Percentiles rank a stretch among this genome's conserved stretches.
Conservation (phyloP, 148 eudicot genomes). For the Gaultheria prostrata region DNA sequence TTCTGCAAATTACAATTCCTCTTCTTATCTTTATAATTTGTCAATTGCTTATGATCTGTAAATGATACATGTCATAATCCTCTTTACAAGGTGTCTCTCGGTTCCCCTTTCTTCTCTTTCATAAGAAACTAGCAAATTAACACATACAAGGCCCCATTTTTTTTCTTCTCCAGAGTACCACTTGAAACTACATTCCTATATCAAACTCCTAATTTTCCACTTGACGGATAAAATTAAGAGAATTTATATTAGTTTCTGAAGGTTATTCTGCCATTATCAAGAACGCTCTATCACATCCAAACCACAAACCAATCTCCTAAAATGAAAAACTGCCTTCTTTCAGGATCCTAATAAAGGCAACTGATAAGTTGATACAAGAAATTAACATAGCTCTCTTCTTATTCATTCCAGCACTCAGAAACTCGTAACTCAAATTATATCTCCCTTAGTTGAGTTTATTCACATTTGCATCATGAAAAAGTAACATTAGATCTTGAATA, state of each 20-base stretch:
- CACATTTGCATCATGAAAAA: background rate
- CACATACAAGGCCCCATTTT: background rate
- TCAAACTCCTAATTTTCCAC: background rate
- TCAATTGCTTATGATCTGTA: background rate
- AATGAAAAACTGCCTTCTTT: slow-evolving; percentile 1
- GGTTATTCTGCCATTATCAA: background rate
- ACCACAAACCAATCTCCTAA: background rate
- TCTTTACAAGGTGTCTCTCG: background rate
- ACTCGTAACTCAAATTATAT: background rate
- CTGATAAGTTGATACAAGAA: background rate
- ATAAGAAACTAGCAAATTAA: background rate
- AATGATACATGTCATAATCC: background rate
- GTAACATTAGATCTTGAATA: background rate
- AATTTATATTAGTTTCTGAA: too few relatives aligned
- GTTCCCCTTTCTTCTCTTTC: background rate
- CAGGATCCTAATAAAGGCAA: background rate
- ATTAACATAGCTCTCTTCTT: background rate
- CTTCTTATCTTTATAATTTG: background rate
- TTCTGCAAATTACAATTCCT: background rate
- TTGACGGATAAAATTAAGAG: background rate
- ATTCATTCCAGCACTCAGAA: background rate
- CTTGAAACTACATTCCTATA: background rate
- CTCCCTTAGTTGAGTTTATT: background rate
- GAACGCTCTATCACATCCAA: background rate
- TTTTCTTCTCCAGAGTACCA: background rate